phyloP scores from a whole-genome alignment of 1,139 yeast genomes.

The Zygosaccharomyces pseudobailii region DNA sequence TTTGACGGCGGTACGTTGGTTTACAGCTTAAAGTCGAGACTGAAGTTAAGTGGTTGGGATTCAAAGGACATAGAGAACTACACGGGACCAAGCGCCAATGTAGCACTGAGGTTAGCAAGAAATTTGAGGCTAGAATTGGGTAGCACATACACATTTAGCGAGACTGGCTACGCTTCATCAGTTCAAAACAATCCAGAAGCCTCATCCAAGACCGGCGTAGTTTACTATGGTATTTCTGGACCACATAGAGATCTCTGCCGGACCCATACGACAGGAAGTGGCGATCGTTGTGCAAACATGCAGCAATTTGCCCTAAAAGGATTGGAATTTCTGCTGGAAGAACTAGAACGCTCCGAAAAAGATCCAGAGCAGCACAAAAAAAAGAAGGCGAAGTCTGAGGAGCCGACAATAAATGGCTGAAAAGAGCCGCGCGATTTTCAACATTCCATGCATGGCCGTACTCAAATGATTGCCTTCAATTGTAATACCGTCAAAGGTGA shows the following conservation, averaged over 20 bases:
- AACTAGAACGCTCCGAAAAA: constrained; percentile 24
- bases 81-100: constrained; percentile 78
- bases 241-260: constrained; percentile 55
- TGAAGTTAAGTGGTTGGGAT: constrained; percentile 75
- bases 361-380: constrained; percentile 18
- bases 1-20: constrained; percentile 82
- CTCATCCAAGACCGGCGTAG: constrained; percentile 45
- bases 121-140: constrained; percentile 77
- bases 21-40: constrained; percentile 68
- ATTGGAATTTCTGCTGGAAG: constrained; percentile 52
- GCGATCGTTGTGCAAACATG: constrained; percentile 64
- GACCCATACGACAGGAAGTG: constrained; percentile 42
- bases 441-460: not conserved
- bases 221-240: constrained; percentile 66
- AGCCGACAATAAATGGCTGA: not conserved
- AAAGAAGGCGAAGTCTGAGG: constrained; percentile 17
- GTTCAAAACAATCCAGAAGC: constrained; percentile 16
- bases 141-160: constrained; percentile 73
- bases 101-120: constrained; percentile 70
- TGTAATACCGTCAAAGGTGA: not conserved
- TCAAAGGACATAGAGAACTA: constrained; percentile 62
- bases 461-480: not conserved
- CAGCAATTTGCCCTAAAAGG: constrained; percentile 66
- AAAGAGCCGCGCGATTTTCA: not conserved
- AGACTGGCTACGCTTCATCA: constrained; percentile 56